Evolutionary conservation across 176 grass and related monocot genomes (phyloP), one percentile per base, ranked within the genome.

Genomic region (Aegilops sharonensis): DNA sequence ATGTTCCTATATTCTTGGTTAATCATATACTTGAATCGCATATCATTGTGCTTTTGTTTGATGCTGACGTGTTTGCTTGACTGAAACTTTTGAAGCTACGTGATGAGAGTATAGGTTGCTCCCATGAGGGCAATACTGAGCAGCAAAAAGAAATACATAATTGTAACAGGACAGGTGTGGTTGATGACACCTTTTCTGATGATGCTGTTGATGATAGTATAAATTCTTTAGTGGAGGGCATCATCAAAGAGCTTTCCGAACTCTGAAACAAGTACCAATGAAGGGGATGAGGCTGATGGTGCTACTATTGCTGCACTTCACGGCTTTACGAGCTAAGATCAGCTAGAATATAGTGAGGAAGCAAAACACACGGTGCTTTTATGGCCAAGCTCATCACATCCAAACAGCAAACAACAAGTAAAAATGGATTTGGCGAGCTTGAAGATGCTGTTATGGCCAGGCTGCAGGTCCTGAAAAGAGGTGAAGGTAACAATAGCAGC

Each of bases 361-460:
- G 76, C 30, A 72, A 72, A 45, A 56, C 59, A 34, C 31, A 78
- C 57, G 45, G n/a, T 24, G 65, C 82, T 64, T 20, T 34, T 29
- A 75, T 56, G 71, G 30, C 68, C 64, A 36, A 6, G 20, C 65
- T 59, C 21, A 76, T 36, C 62, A 45, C 18, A 5, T 6, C 79
- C 80, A 82, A 2, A 31, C 42, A 43, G 42, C 42, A 43, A 40
- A 18, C 72, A 78, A n/a, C 18, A 31, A 83, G 34, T 10, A 15
- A 24, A 30, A 74, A 60, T 18, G 63, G 39, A 45, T 60, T 18
- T 67, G 65, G 85, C 74, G 66, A 45, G 66, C 57, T 84, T 59
- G 40, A 90, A 76, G 82, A 75, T 65, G 72, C 21, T 81, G 76
- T 82, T 60, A 82, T 93, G 85, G 81, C 81, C 21, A 83, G 88